phyloP scores from a whole-genome alignment of 2,329 filamentous ascomycete species.

The Alternaria arborescens region DNA sequence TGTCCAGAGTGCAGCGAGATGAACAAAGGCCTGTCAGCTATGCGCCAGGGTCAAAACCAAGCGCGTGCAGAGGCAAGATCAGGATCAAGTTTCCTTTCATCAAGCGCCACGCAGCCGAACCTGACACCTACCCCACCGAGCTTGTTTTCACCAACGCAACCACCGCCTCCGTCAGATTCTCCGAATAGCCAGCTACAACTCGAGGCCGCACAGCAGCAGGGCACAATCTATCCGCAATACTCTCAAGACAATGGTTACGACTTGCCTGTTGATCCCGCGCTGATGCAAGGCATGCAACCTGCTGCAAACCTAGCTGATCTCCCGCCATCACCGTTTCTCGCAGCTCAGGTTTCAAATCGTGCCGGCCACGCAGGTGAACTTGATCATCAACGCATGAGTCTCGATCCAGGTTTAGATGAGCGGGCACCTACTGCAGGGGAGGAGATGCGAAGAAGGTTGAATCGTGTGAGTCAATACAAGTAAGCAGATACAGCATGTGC shows the following conservation, averaged over 20 bases:
- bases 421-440: slow-evolving; percentile 32
- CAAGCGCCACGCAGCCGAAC: slow-evolving; percentile 13
- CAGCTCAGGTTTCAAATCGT: slow-evolving; percentile 25
- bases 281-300: slow-evolving; percentile 58
- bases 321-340: slow-evolving; percentile 48
- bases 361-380: slow-evolving; percentile 20
- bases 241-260: slow-evolving; percentile 57
- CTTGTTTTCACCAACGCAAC: slow-evolving; percentile 17
- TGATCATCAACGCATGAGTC: slow-evolving; percentile 13
- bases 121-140: slow-evolving; percentile 23
- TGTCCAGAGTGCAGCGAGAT: slow-evolving; percentile 87
- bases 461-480: slow-evolving; percentile 14
- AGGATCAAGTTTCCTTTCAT: slow-evolving; percentile 13
- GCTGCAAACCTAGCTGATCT: slow-evolving; percentile 36
- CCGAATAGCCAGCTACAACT: slow-evolving; percentile 40
- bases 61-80: slow-evolving; percentile 19
- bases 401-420: slow-evolving; percentile 14
- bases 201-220: slow-evolving; percentile 41
- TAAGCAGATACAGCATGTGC: neutral
- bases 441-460: slow-evolving; percentile 36
- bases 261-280: slow-evolving; percentile 68
- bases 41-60: slow-evolving; percentile 33
- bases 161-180: slow-evolving; percentile 28
- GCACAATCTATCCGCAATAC: slow-evolving; percentile 31
- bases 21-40: slow-evolving; percentile 46